These are phyloP conservation scores for Solanum pimpinellifolium DNA, from an alignment of 257 asterid genomes.

Conservation along the genomic window DNA sequence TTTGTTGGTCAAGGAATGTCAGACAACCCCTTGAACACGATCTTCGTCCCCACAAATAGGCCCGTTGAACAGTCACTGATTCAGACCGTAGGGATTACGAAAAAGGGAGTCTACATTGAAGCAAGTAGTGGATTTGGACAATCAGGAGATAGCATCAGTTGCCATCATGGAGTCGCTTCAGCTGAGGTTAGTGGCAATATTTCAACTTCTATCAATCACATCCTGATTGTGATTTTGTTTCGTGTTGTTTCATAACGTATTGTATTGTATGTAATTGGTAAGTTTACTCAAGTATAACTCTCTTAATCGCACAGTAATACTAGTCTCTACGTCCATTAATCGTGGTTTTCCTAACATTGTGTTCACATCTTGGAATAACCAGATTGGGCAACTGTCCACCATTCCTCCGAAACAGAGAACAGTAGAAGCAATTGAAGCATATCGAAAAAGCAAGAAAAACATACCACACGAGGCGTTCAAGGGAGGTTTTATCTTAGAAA, in stretches of 20 bases:
- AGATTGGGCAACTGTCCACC: conserved; percentile 83
- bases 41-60: conserved; percentile 58
- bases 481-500: conserved; percentile 65
- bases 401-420: conserved; percentile 61
- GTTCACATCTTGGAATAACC: neutral
- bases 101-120: conserved; percentile 79
- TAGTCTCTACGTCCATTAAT: neutral
- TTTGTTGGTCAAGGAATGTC: conserved; percentile 72
- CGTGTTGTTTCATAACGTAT: neutral
- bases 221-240: neutral
- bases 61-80: conserved; percentile 64
- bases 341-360: neutral
- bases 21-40: conserved; percentile 83
- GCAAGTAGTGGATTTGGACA: conserved; percentile 97
- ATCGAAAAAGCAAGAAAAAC: conserved; percentile 22
- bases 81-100: conserved; percentile 87
- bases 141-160: conserved; percentile 50
- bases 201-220: neutral
- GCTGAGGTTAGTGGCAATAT: conserved; percentile 58
- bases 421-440: conserved; percentile 36
- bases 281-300: neutral
- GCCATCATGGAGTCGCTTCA: conserved; percentile 74
- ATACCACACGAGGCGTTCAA: conserved; percentile 45
- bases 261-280: neutral
- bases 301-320: neutral